phyloP scores from a whole-genome alignment of 108 stramenopile species.

The Pseudonitzschia multistriata region DNA sequence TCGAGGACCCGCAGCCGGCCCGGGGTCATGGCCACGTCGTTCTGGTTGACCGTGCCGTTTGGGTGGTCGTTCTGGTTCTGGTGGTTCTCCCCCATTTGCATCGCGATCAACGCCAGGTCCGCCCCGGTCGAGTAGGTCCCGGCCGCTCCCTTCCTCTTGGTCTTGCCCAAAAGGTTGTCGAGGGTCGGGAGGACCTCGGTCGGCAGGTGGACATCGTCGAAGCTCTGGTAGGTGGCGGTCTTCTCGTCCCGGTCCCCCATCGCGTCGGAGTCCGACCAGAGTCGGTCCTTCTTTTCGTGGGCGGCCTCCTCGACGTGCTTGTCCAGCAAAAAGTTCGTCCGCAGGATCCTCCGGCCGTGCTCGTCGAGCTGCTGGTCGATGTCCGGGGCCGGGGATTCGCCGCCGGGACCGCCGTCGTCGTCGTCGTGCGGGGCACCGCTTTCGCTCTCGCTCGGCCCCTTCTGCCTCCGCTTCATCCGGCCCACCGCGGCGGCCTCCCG shows the following conservation, averaged over 20 bases:
- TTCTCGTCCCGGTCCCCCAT: constrained; percentile 6
- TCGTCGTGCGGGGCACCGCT: constrained; percentile 16
- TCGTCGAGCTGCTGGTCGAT: constrained; percentile 32
- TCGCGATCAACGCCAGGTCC: background rate
- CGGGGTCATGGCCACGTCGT: background rate
- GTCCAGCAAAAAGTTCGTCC: constrained; percentile 27
- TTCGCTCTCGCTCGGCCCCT: constrained; percentile 6
- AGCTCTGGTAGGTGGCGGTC: constrained; percentile 19
- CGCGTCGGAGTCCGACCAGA: constrained; percentile 15
- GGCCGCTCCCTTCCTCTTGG: background rate
- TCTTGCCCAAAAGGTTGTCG: background rate
- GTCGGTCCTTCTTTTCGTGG: constrained; percentile 16
- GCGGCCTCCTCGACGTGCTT: constrained; percentile 15
- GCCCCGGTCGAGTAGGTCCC: background rate
- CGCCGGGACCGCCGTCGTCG: constrained; percentile 6
- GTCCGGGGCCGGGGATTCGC: constrained; percentile 15
- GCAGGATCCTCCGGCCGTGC: constrained; percentile 16
- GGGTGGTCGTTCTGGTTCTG: background rate
- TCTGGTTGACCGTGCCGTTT: background rate
- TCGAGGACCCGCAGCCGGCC: constrained; percentile 17
- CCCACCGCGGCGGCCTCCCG: constrained; percentile 36
- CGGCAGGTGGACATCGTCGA: constrained; percentile 30
- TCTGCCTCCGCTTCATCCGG: background rate
- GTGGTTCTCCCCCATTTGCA: background rate
- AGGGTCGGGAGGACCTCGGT: constrained; percentile 22